Percentiles rank a stretch among this genome's conserved stretches.
Conservation (phyloP, 495 filamentous ascomycete species). For the Cladorrhinum samala region DNA sequence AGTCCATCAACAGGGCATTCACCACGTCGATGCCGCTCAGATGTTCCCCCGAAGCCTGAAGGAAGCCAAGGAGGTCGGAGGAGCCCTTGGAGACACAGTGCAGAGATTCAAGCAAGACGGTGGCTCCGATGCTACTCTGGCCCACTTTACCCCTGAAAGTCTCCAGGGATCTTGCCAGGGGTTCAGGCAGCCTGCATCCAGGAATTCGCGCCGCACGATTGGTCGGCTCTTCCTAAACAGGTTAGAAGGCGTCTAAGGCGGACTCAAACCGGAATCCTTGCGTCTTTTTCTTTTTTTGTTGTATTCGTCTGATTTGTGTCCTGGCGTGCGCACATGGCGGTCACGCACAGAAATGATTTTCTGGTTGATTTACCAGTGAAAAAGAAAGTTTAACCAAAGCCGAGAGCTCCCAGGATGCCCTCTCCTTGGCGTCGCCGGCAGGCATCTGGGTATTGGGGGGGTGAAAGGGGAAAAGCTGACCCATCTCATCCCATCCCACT, state of each 20-base stretch:
- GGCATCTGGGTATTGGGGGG: too few relatives aligned
- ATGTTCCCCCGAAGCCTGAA: too few relatives aligned
- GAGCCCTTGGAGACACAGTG: neutral
- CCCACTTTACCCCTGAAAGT: conserved; percentile 17
- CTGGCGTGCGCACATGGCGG: neutral
- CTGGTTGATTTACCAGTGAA: neutral
- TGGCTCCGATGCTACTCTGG: neutral
- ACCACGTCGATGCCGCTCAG: too few relatives aligned
- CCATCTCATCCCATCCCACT: too few relatives aligned
- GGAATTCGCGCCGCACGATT: conserved; percentile 7
- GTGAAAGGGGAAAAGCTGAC: too few relatives aligned
- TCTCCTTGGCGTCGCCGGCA: neutral
- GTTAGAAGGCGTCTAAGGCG: neutral
- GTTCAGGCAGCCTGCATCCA: conserved; percentile 3
- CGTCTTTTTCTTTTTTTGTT: neutral
- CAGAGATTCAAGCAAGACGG: too few relatives aligned
- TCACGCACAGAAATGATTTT: neutral
- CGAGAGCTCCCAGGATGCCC: neutral
- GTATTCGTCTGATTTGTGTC: neutral
- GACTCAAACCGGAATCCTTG: conserved; percentile 1
- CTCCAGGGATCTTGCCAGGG: conserved; percentile 2
- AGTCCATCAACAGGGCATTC: too few relatives aligned
- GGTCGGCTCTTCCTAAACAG: conserved; percentile 1
- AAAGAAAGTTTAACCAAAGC: neutral
- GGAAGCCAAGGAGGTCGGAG: too few relatives aligned